A percentile compares a stretch with the other conserved stretches of the same genome.
Evolutionary conservation across 495 filamentous ascomycete species (phyloP).

Genomic region (Aspergillus cristatus): DNA sequence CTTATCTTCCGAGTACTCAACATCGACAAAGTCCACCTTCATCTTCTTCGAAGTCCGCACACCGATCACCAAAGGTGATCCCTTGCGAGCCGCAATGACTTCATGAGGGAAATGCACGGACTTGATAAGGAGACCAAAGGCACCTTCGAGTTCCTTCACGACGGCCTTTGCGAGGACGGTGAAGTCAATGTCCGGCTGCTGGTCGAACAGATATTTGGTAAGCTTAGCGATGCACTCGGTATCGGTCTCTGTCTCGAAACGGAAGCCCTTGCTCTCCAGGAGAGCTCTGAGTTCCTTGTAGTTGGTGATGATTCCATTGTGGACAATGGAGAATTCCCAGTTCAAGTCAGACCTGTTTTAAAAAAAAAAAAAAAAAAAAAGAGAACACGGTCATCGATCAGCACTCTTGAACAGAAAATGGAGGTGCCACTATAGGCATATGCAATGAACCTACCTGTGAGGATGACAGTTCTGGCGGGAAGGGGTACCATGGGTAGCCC

Average conservation of each 20-base stretch:
- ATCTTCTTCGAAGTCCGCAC: slow-evolving; percentile 95
- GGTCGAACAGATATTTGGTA: slow-evolving; percentile 95
- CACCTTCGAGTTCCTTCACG: slow-evolving; percentile 95
- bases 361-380: slow-evolving; percentile 8
- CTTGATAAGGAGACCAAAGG: slow-evolving; percentile 93
- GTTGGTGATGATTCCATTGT: slow-evolving; percentile 99
- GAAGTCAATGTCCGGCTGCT: slow-evolving; percentile 90
- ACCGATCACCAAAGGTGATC: slow-evolving; percentile 91
- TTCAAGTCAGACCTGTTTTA: slow-evolving; percentile 58
- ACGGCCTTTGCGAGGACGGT: slow-evolving; percentile 93
- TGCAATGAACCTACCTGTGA: slow-evolving; percentile 61
- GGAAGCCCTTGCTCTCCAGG: slow-evolving; percentile 87
- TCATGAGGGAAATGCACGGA: slow-evolving; percentile 98
- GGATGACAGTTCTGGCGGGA: slow-evolving; percentile 96
- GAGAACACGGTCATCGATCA: no score
- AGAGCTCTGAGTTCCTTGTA: slow-evolving; percentile 98
- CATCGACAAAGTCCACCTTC: slow-evolving; percentile 99
- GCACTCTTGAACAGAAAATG: neutral
- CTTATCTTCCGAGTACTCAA: slow-evolving; percentile 83
- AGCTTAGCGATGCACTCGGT: slow-evolving; percentile 99
- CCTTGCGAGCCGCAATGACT: slow-evolving; percentile 94
- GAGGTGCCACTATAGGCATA: neutral
- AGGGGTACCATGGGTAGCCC: slow-evolving; percentile 94
- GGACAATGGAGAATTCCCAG: slow-evolving; percentile 94
- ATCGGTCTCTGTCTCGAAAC: slow-evolving; percentile 97